Evolutionary conservation across 129 eudicot genomes (phyloP), one percentile per base, ranked within the genome.

Genomic region (Centaurea solstitialis): DNA sequence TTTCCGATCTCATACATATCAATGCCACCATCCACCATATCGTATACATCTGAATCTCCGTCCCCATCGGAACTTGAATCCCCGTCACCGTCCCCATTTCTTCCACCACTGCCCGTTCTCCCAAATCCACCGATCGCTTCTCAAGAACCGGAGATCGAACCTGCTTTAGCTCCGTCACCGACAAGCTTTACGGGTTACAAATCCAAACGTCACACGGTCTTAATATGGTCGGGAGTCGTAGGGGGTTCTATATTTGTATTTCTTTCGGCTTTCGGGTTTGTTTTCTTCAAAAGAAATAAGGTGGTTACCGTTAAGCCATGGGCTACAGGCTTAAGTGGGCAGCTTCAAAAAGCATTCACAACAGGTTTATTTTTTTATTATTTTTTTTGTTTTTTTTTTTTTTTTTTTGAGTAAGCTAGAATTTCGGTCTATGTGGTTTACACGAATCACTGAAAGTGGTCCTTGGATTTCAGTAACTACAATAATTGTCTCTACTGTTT

Each of bases 251-350:
- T 76, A 9, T 86, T 88, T 37, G 30, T 89, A 22, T 79, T 89
- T 76, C 70, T 92, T 77, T 72, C 87, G 39, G 92, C 72, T 22
- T 47, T 85, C 15, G 85, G 80, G 33, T 23, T 89, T 80, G 40
- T 85, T 37, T 79, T 82, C 59, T 89, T 85, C n/a, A 84, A 92
- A 75, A 84, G 74, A 62, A 82, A 68, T 81, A 86, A 86, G 76
- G 88, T 89, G 68, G 90, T 86, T 67, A 86, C 97, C 12, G 92
- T 92, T 61, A 87, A 75, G 67, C 97, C 97, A 13, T 92, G 97
- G 97, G 91, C 91, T 1, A 92, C 97, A 1, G 97, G 97, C 28
- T 83, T 92, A 86, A 92, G 97, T 76, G 97, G 97, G 66, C 97
- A 89, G 91, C 88, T 92, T 23, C 94, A 88, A 79, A 92, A 85